Evolutionary conservation across 2,329 filamentous ascomycete species (phyloP).

Genomic region (Monilinia vaccinii-corymbosi): DNA sequence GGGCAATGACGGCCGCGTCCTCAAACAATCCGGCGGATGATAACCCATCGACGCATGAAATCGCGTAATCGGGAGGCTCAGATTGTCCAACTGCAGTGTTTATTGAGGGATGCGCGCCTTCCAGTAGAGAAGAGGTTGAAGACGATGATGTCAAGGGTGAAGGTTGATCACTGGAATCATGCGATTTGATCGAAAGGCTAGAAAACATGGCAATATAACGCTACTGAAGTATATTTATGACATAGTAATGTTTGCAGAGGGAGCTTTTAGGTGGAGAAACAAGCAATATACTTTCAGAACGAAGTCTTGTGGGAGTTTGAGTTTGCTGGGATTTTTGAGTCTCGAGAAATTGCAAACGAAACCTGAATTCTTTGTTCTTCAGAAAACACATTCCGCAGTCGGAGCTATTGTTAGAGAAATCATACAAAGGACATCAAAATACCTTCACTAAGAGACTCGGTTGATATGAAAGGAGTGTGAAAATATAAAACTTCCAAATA

Average conservation of each 20-base stretch:
- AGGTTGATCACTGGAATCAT: neutral
- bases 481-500: neutral
- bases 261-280: neutral
- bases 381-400: no score
- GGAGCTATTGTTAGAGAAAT: neutral
- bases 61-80: neutral
- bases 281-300: neutral
- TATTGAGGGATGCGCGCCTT: neutral
- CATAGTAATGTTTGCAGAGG: neutral
- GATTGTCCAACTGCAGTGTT: neutral
- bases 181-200: neutral
- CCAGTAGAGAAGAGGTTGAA: neutral
- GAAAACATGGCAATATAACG: neutral
- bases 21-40: neutral
- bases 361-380: neutral
- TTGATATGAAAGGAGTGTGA: neutral
- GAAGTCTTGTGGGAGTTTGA: neutral
- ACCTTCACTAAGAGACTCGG: neutral
- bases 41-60: neutral
- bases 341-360: neutral
- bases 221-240: neutral
- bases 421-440: neutral
- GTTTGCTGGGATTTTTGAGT: neutral
- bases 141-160: neutral
- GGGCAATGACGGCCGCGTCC: neutral